Base-by-base conservation (phyloP, 2,329 filamentous ascomycete genomes). In the Paraphoma sp. region DNA sequence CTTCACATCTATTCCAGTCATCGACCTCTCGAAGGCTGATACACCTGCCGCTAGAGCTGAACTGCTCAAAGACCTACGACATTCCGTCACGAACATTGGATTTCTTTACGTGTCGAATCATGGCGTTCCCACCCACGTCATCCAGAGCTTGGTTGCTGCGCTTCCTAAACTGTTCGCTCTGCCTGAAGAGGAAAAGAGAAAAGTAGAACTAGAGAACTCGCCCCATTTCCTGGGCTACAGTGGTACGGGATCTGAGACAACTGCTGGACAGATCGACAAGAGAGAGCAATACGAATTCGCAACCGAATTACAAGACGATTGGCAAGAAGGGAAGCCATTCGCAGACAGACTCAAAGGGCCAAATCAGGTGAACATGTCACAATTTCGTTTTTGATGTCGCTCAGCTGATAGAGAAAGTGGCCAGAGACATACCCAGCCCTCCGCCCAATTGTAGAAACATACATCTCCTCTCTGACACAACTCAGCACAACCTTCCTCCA, bases 211-310 rank as follows among this genome's bases (percentile, higher is more conserved):
- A n/a, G 33, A 41, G 4, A 82, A 86, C 17, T 86, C 84, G 1
- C 84, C 85, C 14, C 85, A 87, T 64, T 88, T 88, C 51, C 74
- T 88, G 1, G 86, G 86, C 0, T 87, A 87, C 65, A 85, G 83
- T 57, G 80, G 76, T 1, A 78, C 80, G 11, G 85, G 84, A 0
- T 75, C 81, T 18, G 86, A 88, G 68, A 84, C 75, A 0, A 88
- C 86, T 1, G 81, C 82, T 0, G 83, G 84, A 0, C 74, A 74
- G 48, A 57, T 71, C 10, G 85, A 88, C 62, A 71, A 77, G 29
- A 75, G 85, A 17, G 85, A 88, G 66, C 85, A 87, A 63, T 83
- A 86, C 43, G 85, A 88, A 67, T 84, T 85, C 63, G 85, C 83
- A 8, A 87, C 83, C 0, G 84, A 87, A 59, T 69, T 86, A 16